Evolutionary conservation across 371 early-diverging fungal genomes (phyloP), one percentile per base, ranked within the genome.

Genomic region (Mucor saturninus): DNA sequence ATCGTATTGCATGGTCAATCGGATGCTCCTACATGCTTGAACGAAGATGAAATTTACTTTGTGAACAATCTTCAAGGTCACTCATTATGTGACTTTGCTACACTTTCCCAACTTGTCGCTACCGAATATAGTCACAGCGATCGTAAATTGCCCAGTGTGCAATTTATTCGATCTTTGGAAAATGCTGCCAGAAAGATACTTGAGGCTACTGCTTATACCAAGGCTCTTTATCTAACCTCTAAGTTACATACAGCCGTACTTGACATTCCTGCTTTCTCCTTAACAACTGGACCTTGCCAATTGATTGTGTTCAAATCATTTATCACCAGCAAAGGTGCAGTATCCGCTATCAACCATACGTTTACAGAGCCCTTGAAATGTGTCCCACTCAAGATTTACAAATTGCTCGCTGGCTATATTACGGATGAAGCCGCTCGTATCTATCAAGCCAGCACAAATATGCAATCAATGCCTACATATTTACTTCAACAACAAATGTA

Each of bases 271-370:
- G 62, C 80, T 1, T 80, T 80, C 45, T 42, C 70, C 7, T 49
- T 80, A 0, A 67, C 70, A 2, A 56, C 67, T 9, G 69, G 72
- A 0, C 67, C 80, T 29, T 77, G 74, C 29, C 73, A 75, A 35
- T 49, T 80, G 28, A 73, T 80, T 35, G 35, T 75, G 1, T 77
- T 77, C 54, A 75, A 67, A 14, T 67, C 73, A 0, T 68, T 71
- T 32, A 67, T 80, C 11, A 71, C 61, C 21, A 65, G 73, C 1
- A 68, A 71, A 6, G 81, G 75, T 15, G 67, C 70, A 5, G 38
- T 64, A 3, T 56, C 73, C 3, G 74, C 78, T 10, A 65, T 80
- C 54, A 80, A 80, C 42, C 68, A 76, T 37, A 72, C 74, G 1
- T 50, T 68, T 8, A 40, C 71, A 29, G 75, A 77, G 14, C 64